These are phyloP conservation scores for Suhomyces kilbournensis DNA, from an alignment of 805 yeast species.

Conservation along the genomic window DNA sequence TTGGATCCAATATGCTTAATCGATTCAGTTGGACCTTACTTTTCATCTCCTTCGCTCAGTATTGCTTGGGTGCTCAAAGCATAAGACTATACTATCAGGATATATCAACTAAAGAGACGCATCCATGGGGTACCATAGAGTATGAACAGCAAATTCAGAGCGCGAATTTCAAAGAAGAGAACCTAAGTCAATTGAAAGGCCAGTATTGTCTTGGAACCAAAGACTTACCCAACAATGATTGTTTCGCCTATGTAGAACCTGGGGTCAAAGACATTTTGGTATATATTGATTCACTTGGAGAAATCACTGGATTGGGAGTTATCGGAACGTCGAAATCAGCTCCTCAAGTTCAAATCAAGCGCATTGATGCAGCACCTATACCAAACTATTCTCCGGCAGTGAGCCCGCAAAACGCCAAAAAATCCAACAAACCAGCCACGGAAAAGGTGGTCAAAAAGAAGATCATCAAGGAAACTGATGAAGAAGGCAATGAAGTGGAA, in stretches of 20 bases:
- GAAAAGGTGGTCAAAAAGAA: slow-evolving; percentile 17
- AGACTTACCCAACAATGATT: slow-evolving; percentile 26
- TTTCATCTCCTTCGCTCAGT: background rate
- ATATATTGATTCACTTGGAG: slow-evolving; percentile 1
- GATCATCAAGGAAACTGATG: slow-evolving; percentile 16
- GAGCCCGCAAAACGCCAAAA: slow-evolving; percentile 6
- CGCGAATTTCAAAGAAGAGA: slow-evolving; percentile 9
- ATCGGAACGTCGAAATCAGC: background rate
- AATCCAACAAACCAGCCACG: slow-evolving; percentile 7
- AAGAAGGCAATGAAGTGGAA: slow-evolving; percentile 22
- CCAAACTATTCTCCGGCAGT: slow-evolving; percentile 30
- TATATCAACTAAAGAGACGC: background rate
- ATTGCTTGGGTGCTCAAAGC: background rate
- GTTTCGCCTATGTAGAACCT: slow-evolving; percentile 23
- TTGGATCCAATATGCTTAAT: background rate
- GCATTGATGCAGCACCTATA: slow-evolving; percentile 15
- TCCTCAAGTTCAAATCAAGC: slow-evolving; percentile 5
- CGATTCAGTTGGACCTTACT: background rate
- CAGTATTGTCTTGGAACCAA: slow-evolving; percentile 32
- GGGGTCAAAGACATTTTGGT: background rate
- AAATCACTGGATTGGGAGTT: background rate
- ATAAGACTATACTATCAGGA: background rate
- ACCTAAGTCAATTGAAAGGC: slow-evolving; percentile 2
- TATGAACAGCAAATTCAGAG: slow-evolving; percentile 8
- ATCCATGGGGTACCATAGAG: slow-evolving; percentile 14